Percentiles rank a stretch among this genome's conserved stretches.
Conservation (phyloP, 768 basidiomycete species). For the Astraeus odoratus region DNA sequence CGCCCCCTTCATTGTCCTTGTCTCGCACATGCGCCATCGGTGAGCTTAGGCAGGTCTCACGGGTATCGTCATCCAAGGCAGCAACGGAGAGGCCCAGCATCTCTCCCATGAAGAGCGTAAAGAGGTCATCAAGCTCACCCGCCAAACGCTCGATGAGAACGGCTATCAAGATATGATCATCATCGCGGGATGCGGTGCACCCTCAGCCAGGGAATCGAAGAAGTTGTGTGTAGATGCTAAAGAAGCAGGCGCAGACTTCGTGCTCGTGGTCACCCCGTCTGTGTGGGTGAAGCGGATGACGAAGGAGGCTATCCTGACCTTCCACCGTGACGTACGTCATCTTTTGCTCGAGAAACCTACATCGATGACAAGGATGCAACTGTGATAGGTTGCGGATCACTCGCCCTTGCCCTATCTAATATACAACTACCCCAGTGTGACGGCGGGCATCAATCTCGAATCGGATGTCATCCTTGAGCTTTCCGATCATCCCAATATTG, state of each 20-base stretch:
- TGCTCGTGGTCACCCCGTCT: constrained; percentile 68
- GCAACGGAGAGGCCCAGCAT: constrained; percentile 73
- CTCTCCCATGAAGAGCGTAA: constrained; percentile 68
- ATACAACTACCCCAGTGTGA: constrained; percentile 82
- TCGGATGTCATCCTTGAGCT: constrained; percentile 68
- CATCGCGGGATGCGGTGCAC: constrained; percentile 81
- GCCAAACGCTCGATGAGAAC: constrained; percentile 64
- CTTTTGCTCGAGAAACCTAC: neutral
- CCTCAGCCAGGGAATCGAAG: constrained; percentile 71
- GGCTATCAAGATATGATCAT: constrained; percentile 63
- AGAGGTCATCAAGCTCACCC: constrained; percentile 52
- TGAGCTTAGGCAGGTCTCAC: constrained; percentile 72
- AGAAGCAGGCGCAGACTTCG: constrained; percentile 77
- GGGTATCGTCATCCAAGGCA: constrained; percentile 67
- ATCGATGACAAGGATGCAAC: neutral
- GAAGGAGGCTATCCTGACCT: constrained; percentile 52
- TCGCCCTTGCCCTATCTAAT: constrained; percentile 70
- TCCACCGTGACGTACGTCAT: constrained; percentile 51
- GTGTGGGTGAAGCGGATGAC: constrained; percentile 65
- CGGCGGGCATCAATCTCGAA: constrained; percentile 78
- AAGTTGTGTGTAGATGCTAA: constrained; percentile 65
- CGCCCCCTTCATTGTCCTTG: neutral
- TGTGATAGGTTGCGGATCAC: constrained; percentile 52
- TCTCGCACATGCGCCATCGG: no score
- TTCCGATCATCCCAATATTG: constrained; percentile 75